phyloP scores from a whole-genome alignment of 345 rosid genomes.

The Diplotaxis tenuifolia region DNA sequence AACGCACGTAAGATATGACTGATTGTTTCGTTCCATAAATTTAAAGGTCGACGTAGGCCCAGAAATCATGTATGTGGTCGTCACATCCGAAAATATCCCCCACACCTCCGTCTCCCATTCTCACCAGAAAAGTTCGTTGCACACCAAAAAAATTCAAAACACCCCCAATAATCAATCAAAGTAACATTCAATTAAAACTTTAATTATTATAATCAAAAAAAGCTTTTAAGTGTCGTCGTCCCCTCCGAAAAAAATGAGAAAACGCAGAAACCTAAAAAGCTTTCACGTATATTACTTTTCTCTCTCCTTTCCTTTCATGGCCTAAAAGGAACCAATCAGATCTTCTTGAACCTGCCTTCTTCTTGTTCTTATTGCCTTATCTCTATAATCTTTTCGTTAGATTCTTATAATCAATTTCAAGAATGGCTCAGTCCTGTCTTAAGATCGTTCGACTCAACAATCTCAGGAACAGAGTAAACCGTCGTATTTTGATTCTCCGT shows the following conservation, averaged over 20 bases:
- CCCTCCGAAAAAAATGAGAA: too few species aligned
- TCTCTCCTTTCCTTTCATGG: too few species aligned
- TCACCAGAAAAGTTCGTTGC: constrained; percentile 35
- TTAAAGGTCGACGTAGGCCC: constrained; percentile 10
- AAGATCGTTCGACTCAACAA: constrained; percentile 39
- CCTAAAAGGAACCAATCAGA: too few species aligned
- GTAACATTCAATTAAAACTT: not conserved
- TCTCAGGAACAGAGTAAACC: constrained; percentile 44
- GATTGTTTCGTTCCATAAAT: not conserved
- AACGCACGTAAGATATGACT: constrained; percentile 27
- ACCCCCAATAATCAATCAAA: not conserved
- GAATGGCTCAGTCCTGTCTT: constrained; percentile 33
- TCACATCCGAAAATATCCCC: constrained; percentile 10
- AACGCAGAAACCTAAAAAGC: too few species aligned
- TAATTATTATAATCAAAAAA: not conserved
- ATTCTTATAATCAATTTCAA: not conserved
- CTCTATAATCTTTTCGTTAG: too few species aligned
- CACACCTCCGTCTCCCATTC: constrained; percentile 1
- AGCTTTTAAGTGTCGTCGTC: too few species aligned
- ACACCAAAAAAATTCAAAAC: not conserved
- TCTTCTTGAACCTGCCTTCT: too few species aligned
- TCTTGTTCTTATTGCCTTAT: too few species aligned
- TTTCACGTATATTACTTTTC: too few species aligned
- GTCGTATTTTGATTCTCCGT: constrained; percentile 51
- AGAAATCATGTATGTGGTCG: constrained; percentile 17